A percentile compares a stretch with the other conserved stretches of the same genome.
phyloP scores from a whole-genome alignment of 352 stramenopile genomes.

The Globisporangium sylvaticum region DNA sequence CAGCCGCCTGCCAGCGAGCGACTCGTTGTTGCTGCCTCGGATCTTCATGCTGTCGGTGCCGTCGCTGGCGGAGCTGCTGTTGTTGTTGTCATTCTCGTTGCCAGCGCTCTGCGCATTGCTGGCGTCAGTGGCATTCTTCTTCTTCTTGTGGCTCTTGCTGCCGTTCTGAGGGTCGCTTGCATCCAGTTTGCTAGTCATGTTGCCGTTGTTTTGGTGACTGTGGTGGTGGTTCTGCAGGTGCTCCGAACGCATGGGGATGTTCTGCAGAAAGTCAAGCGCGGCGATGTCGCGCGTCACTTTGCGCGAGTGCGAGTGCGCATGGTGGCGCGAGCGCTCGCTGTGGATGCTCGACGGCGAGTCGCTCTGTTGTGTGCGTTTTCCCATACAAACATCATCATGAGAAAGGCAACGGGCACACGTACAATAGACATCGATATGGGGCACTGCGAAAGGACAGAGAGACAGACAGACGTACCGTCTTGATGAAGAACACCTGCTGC shows the following conservation, averaged over 20 bases:
- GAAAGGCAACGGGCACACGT: neutral
- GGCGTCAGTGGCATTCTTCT: neutral
- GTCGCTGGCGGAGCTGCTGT: conserved; percentile 4
- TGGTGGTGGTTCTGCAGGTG: neutral
- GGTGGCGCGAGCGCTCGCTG: conserved; percentile 42
- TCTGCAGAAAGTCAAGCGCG: conserved; percentile 85
- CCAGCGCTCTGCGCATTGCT: neutral
- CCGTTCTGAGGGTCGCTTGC: neutral
- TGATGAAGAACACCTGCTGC: conserved; percentile 30
- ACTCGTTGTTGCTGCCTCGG: conserved; percentile 20
- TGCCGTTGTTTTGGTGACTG: neutral
- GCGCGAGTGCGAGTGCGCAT: conserved; percentile 39
- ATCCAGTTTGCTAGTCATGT: neutral
- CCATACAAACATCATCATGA: conserved; percentile 7
- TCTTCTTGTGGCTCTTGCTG: conserved; percentile 1
- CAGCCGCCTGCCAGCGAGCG: conserved; percentile 58
- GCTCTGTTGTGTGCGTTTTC: conserved; percentile 11
- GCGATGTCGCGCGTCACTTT: conserved; percentile 86
- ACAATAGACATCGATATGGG: neutral
- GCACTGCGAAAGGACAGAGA: neutral
- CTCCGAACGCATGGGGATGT: conserved; percentile 83
- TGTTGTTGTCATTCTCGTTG: neutral
- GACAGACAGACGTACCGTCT: conserved; percentile 19
- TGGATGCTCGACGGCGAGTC: conserved; percentile 47
- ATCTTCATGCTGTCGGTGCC: conserved; percentile 2